Base-by-base conservation (phyloP, 495 filamentous ascomycete species). In the Penicillium samsonianum region DNA sequence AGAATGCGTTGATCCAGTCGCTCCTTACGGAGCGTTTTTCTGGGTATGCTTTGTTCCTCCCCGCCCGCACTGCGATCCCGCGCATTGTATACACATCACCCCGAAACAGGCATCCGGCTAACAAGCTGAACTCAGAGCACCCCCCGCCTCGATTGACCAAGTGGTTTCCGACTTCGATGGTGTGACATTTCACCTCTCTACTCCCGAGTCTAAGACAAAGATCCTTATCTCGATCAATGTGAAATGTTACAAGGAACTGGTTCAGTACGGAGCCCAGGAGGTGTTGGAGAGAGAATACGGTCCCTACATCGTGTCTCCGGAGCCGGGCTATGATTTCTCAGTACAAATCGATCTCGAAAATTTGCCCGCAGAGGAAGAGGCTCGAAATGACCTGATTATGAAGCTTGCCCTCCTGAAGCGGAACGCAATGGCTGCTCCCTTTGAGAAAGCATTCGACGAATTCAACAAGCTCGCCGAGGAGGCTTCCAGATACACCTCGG, bases 141-240 rank as follows among this genome's bases (percentile, higher is more conserved):
- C 89, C 47, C 92, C 90, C 43, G 82, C 85, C 43, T 88, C 88
- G 67, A 93, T 99, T 75, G 95, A 98, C 76, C 94, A 99, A 78
- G 87, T 95, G 54, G 92, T 94, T 43, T 97, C 92, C 63, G 94
- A 99, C 71, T 99, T 99, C 70, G 94, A 99, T 72, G 91, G 91
- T 62, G 93, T 96, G 52, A 94, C 88, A 57, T 99, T 97, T 76
- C 94, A 99, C 73, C 87, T 99, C 60, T 97, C 92, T 26, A 99
- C 94, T 8, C 95, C 92, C 30, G 90, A 96, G 67, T 78, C 86
- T 53, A 97, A 96, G 80, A 85, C 90, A 40, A 89, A 92, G 75
- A 96, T 98, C 65, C 81, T 94, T 44, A 85, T 99, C 38, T 97
- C 93, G 22, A 89, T 99, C 65, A 81, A 90, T 63, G 87, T 99